Conservation (phyloP, 2,329 filamentous ascomycete species). For the Alternaria sp. region DNA sequence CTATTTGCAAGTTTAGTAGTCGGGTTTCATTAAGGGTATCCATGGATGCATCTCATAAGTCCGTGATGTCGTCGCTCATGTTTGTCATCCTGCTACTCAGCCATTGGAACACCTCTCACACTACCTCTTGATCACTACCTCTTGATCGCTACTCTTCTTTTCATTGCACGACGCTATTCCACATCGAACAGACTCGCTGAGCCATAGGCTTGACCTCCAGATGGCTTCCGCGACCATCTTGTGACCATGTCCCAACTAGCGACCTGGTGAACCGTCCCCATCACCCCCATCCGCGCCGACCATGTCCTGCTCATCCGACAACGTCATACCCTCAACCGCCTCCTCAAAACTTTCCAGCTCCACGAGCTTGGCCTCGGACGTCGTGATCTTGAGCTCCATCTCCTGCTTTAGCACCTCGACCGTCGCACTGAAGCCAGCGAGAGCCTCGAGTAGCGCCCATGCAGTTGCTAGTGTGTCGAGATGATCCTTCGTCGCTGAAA, state of each 20-base stretch:
- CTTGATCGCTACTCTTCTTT: neutral
- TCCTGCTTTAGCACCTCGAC: slow-evolving; percentile 14
- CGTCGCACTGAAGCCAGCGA: slow-evolving; percentile 21
- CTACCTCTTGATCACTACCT: fast-evolving
- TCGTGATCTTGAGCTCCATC: slow-evolving; percentile 12
- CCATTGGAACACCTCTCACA: no score
- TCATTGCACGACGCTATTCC: fast-evolving
- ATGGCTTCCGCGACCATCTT: neutral
- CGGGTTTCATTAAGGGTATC: neutral
- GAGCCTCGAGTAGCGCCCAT: slow-evolving; percentile 15
- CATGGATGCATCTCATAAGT: neutral
- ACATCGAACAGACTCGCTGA: fast-evolving
- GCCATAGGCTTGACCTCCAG: neutral
- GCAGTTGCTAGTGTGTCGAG: slow-evolving; percentile 19
- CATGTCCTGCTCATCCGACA: neutral
- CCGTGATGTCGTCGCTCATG: neutral
- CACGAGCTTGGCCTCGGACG: slow-evolving; percentile 13
- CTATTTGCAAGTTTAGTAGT: neutral
- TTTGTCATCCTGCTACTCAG: no score
- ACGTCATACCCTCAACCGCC: neutral
- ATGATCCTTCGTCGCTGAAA: neutral
- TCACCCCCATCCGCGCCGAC: neutral
- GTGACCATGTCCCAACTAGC: neutral
- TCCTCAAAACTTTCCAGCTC: slow-evolving; percentile 14
- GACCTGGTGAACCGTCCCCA: neutral